phyloP scores from a whole-genome alignment of 2,329 filamentous ascomycete species.

The Myriosclerotinia scirpicola region DNA sequence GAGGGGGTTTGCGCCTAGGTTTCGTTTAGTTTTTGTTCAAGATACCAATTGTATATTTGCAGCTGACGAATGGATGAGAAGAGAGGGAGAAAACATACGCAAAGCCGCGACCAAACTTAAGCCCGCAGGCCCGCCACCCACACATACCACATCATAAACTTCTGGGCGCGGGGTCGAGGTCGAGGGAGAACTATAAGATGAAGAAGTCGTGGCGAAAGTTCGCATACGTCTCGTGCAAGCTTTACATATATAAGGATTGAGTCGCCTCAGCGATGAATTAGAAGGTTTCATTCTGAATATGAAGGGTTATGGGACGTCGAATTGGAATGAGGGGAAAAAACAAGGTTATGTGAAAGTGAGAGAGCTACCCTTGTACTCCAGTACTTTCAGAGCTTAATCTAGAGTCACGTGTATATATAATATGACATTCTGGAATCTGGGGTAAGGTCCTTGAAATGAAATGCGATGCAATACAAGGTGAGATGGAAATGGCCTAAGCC shows the following conservation, averaged over 20 bases:
- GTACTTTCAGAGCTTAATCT: constrained; percentile 13
- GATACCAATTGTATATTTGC: neutral
- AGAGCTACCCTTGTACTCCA: constrained; percentile 18
- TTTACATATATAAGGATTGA: constrained; percentile 19
- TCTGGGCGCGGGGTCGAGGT: constrained; percentile 27
- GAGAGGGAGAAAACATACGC: constrained; percentile 51
- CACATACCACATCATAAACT: constrained; percentile 42
- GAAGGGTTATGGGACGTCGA: neutral
- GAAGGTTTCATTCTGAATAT: constrained; percentile 10
- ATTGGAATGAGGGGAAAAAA: neutral
- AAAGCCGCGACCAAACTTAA: constrained; percentile 78
- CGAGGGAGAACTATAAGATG: constrained; percentile 10
- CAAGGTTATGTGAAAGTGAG: neutral
- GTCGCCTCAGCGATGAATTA: neutral
- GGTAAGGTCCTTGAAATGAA: neutral
- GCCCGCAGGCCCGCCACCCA: constrained; percentile 54
- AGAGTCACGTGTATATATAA: constrained; percentile 19
- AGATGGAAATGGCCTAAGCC: neutral
- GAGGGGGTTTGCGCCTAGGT: constrained; percentile 67
- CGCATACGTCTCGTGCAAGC: constrained; percentile 16
- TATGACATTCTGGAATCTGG: neutral
- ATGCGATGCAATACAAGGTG: neutral
- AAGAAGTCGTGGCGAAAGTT: constrained; percentile 16
- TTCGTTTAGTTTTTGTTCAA: neutral
- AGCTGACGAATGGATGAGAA: neutral